phyloP scores from a whole-genome alignment of 495 filamentous ascomycete species.

The Xylaria castorea region DNA sequence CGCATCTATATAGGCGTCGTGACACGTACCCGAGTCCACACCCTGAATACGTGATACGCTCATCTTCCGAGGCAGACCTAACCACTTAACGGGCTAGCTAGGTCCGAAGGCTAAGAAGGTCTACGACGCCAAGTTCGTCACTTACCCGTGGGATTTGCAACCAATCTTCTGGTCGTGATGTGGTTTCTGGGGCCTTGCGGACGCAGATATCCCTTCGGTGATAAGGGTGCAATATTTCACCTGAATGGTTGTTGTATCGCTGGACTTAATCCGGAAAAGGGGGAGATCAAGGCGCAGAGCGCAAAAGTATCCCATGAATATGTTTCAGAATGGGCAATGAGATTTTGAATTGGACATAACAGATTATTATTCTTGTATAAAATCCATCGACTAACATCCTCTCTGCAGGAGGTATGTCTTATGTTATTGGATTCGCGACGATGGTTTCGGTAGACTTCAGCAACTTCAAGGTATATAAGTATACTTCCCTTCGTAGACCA shows the following conservation, averaged over 20 bases:
- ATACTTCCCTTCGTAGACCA: too few relatives aligned
- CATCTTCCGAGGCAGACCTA: neutral
- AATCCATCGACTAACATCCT: neutral
- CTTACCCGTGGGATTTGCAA: neutral
- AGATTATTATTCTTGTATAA: neutral
- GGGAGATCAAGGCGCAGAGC: neutral
- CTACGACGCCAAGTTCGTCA: neutral
- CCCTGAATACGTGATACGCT: neutral
- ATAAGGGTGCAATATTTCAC: neutral
- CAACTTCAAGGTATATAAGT: neutral
- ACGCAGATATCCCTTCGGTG: neutral
- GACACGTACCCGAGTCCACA: neutral
- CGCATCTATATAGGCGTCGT: neutral
- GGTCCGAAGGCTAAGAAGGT: neutral
- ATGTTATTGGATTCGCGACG: neutral
- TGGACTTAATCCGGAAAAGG: conserved; percentile 2
- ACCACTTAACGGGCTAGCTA: neutral
- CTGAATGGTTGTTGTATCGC: neutral
- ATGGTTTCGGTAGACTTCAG: neutral
- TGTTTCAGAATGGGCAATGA: conserved; percentile 31
- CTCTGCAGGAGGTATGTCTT: neutral
- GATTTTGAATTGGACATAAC: neutral
- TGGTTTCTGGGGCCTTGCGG: neutral
- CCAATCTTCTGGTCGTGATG: neutral
- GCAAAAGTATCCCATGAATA: conserved; percentile 36